These are phyloP conservation scores for Diaporthe destruens DNA, from an alignment of 2,329 filamentous ascomycete species.

Conservation along the genomic window DNA sequence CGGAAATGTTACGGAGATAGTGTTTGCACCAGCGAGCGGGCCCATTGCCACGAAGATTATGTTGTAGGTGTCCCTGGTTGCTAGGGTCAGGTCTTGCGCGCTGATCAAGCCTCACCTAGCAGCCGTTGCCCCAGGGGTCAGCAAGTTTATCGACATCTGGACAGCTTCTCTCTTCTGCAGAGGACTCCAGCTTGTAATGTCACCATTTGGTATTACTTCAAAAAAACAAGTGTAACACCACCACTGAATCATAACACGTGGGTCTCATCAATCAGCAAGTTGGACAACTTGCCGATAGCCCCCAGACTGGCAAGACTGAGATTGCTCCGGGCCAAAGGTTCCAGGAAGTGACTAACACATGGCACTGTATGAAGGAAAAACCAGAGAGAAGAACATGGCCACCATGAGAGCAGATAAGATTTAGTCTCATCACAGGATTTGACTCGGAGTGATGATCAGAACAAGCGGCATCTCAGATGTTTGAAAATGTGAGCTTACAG, in stretches of 20 bases:
- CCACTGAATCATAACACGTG: too few relatives aligned
- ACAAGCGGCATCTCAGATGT: background rate
- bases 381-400: background rate
- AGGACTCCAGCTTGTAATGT: too few relatives aligned
- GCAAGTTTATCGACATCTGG: background rate
- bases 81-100: background rate
- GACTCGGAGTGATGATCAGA: background rate
- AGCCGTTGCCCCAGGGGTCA: background rate
- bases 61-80: background rate
- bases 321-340: background rate
- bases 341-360: background rate
- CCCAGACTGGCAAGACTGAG: background rate
- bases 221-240: too few relatives aligned
- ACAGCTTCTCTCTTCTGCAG: too few relatives aligned
- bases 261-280: too few relatives aligned
- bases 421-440: background rate
- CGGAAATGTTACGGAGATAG: background rate
- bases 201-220: too few relatives aligned
- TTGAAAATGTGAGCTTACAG: background rate
- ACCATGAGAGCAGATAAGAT: background rate
- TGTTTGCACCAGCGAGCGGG: background rate
- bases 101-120: too few relatives aligned
- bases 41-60: background rate
- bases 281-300: background rate
- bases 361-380: background rate